Base-by-base conservation (phyloP, 2,329 filamentous ascomycete genomes). In the Xylaria multiplex region DNA sequence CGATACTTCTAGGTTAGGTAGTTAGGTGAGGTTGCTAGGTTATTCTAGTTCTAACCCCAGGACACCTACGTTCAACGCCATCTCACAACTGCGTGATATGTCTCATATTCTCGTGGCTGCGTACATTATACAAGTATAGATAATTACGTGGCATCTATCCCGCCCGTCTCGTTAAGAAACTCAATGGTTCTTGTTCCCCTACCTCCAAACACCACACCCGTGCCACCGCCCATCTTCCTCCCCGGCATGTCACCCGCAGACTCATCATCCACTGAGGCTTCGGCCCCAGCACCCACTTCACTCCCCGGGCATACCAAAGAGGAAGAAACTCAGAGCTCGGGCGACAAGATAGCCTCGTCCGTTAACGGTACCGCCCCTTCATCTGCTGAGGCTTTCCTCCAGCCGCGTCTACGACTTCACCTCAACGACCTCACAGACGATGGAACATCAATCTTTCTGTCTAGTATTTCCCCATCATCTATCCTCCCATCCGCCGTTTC, bases 381-480 rank as follows among this genome's bases (percentile, higher is more conserved):
- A 14, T 16, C 62, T 24, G 63, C 19, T 58, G 64, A 49, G 32
- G 60, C 67, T 49, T 84, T 85, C 71, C 69, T 78, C 3, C 75
- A 84, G 48, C 87, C 87, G 45, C 87, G 84, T 71, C 82, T 91
- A 55, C 85, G 87, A 19, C 82, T 90, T 55, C 83, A 88, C 73
- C 78, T 89, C 70, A 83, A 84, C 55, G 86, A 90, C 73, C 79
- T 90, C 65, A 74, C 77, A 59, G 85, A 89, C 78, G 78, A 85
- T 1, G 92, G 91, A 62, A 81, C 90, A 5, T 77, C 81, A 37
- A 80, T 87, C 68, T 96, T 97, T 79, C 86, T 97, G 65, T 78
- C 80, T 58, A 81, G 88, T 45, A 81, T 93, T 69, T 86, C 92
- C 75, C 85, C 90, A 60, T 80, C 87, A 43, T 80, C 83, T 19